Conservation (phyloP, 768 basidiomycete genomes). For the Termitomyces eurrhizus region DNA sequence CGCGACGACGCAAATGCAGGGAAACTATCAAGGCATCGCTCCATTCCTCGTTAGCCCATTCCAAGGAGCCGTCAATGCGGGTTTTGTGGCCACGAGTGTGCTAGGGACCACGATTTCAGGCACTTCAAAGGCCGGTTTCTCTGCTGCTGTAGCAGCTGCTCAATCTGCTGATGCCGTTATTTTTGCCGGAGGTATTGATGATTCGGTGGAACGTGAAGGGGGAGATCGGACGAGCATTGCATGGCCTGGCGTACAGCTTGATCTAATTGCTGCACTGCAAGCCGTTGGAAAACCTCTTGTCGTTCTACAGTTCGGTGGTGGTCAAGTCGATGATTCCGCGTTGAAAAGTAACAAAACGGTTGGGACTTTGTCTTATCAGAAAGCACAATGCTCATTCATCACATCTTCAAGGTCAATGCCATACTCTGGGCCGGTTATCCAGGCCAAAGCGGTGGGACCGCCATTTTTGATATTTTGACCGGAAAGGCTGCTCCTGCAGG, state of each 20-base stretch:
- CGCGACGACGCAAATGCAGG: conserved; percentile 53
- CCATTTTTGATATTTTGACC: conserved; percentile 46
- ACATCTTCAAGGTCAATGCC: conserved; percentile 39
- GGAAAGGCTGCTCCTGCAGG: conserved; percentile 53
- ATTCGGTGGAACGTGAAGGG: conserved; percentile 43
- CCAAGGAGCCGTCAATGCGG: conserved; percentile 42
- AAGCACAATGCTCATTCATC: neutral
- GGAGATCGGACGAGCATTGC: conserved; percentile 43
- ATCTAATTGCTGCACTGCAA: conserved; percentile 41
- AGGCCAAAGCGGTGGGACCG: conserved; percentile 51
- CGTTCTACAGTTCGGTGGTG: conserved; percentile 54
- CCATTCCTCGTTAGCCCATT: conserved; percentile 55
- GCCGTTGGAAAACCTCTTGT: conserved; percentile 47
- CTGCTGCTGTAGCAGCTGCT: conserved; percentile 48
- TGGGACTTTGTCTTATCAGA: conserved; percentile 7
- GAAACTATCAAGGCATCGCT: conserved; percentile 52
- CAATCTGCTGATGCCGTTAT: conserved; percentile 44
- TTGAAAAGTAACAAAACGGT: conserved; percentile 43
- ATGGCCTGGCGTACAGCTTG: conserved; percentile 56
- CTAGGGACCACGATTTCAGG: conserved; percentile 38
- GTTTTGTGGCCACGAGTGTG: conserved; percentile 41
- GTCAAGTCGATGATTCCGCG: conserved; percentile 46
- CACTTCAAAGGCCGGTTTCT: conserved; percentile 40
- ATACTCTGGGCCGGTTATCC: conserved; percentile 58
- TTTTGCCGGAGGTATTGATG: conserved; percentile 53